A percentile compares a stretch with the other conserved stretches of the same genome.
phyloP scores from a whole-genome alignment of 139 green algal genomes.

The Chlorella vulgaris region DNA sequence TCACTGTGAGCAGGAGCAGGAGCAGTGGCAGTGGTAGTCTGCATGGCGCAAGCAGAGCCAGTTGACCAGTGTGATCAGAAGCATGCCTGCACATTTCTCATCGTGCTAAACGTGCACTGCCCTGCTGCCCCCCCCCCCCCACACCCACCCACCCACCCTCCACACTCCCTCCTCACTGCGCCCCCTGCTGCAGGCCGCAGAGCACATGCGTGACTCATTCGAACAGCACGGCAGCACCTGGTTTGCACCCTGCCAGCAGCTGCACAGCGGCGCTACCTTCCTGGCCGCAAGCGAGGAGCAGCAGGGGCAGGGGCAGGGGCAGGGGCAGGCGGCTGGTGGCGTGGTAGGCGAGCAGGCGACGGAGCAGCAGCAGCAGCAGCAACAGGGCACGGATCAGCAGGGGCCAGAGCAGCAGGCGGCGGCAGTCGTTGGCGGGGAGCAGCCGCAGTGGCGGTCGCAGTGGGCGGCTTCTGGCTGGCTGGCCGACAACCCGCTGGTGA shows the following conservation, averaged over 20 bases:
- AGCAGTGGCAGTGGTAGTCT: too few species aligned
- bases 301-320: background rate
- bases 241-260: constrained; percentile 34
- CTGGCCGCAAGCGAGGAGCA: constrained; percentile 1
- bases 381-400: background rate
- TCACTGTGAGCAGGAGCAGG: too few species aligned
- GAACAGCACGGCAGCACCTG: constrained; percentile 32
- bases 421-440: too few species aligned
- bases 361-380: background rate
- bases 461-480: constrained; percentile 67
- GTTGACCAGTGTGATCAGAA: too few species aligned
- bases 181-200: constrained; percentile 33
- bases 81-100: too few species aligned
- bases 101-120: too few species aligned
- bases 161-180: background rate
- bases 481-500: constrained; percentile 65
- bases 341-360: background rate
- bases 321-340: background rate
- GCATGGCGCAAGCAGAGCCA: too few species aligned
- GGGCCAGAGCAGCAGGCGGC: background rate
- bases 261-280: constrained; percentile 1
- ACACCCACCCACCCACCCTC: background rate
- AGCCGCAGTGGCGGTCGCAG: constrained; percentile 41
- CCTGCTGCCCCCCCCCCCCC: background rate
- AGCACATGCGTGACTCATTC: constrained; percentile 68